phyloP scores from a whole-genome alignment of 1,284 basidiomycete species.

The Puccinia novopanici region DNA sequence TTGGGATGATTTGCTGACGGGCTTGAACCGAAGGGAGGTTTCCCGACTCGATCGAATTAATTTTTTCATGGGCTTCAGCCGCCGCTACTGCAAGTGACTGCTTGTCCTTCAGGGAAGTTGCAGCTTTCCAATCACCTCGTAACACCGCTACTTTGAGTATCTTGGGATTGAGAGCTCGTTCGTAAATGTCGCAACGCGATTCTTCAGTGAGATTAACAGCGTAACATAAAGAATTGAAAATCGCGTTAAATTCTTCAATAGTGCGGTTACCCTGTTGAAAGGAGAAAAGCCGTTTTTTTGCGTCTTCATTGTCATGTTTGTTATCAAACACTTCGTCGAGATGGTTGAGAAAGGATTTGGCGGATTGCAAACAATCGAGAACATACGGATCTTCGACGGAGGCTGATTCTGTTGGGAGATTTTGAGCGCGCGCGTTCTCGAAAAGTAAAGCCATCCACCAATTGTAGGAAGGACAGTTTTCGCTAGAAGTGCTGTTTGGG shows the following conservation, averaged over 20 bases:
- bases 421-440: slow-evolving; percentile 3
- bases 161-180: slow-evolving; percentile 6
- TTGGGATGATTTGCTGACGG: too few species aligned
- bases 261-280: not conserved
- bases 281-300: not conserved
- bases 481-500: not conserved
- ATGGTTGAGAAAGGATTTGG: not conserved
- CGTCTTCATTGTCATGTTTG: slow-evolving; percentile 5
- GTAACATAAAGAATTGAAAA: not conserved
- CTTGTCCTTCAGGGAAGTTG: not conserved
- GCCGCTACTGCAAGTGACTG: not conserved
- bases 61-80: slow-evolving; percentile 7
- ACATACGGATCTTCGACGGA: slow-evolving; percentile 14
- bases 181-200: slow-evolving; percentile 12
- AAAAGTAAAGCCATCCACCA: slow-evolving; percentile 20
- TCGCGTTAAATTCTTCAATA: slow-evolving; percentile 9
- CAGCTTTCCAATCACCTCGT: not conserved
- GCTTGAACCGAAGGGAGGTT: not conserved
- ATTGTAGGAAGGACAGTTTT: not conserved
- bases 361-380: not conserved
- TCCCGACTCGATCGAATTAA: not conserved
- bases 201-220: slow-evolving; percentile 4
- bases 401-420: too few species aligned
- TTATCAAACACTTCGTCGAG: slow-evolving; percentile 3
- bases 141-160: not conserved